These are phyloP conservation scores for Penicillium sp. DNA, from an alignment of 2,329 filamentous ascomycete genomes.

Conservation along the genomic window DNA sequence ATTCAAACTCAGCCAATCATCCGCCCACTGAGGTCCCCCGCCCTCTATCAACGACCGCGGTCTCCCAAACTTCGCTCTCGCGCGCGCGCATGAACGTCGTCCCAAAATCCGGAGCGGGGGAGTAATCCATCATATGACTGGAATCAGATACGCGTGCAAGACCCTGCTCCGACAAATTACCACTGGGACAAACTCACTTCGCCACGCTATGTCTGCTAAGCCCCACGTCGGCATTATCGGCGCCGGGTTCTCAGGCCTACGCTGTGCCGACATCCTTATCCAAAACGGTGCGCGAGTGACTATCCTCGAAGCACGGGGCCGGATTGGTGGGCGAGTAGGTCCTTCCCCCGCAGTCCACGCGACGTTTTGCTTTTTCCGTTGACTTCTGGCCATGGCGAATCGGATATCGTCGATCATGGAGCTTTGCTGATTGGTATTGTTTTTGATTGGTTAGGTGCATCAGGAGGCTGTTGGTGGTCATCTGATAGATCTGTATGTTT, in stretches of 20 bases:
- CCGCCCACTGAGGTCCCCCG: constrained; percentile 11
- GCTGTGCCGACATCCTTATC: constrained; percentile 62
- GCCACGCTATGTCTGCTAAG: constrained; percentile 39
- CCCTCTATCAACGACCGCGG: constrained; percentile 17
- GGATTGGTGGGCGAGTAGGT: constrained; percentile 61
- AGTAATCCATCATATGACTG: not conserved
- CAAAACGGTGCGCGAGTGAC: constrained; percentile 61
- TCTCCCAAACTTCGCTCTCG: not conserved
- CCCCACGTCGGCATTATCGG: constrained; percentile 63
- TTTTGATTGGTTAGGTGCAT: constrained; percentile 47
- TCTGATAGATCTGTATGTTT: constrained; percentile 59
- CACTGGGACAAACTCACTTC: not conserved
- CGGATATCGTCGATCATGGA: not conserved
- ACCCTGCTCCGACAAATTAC: not conserved
- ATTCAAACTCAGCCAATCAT: constrained; percentile 25
- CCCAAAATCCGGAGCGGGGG: not conserved
- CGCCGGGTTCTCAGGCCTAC: constrained; percentile 62
- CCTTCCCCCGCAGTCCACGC: not conserved
- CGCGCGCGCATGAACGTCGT: not conserved
- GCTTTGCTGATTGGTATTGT: not conserved
- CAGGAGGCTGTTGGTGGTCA: constrained; percentile 55
- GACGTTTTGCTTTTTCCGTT: constrained; percentile 11
- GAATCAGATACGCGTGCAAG: not conserved
- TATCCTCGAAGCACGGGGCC: constrained; percentile 62
- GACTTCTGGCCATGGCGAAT: not conserved